Evolutionary conservation across 2,329 filamentous ascomycete genomes (phyloP).

Genomic region (Ophiosphaerella narmari): DNA sequence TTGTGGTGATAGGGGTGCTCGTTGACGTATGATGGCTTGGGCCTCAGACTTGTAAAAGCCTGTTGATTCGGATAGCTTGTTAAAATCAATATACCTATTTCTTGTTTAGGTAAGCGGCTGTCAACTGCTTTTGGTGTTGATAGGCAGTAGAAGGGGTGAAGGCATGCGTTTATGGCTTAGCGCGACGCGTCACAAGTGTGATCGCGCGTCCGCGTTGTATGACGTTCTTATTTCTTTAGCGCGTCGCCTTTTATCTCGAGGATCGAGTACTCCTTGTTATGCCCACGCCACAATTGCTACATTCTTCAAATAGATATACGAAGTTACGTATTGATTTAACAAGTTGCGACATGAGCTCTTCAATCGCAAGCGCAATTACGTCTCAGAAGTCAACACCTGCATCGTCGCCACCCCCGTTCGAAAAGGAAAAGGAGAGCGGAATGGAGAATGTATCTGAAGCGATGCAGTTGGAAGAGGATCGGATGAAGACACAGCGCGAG

Average conservation of each 20-base stretch:
- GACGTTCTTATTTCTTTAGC: conserved; percentile 31
- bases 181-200: conserved; percentile 18
- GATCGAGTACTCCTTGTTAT: conserved; percentile 7
- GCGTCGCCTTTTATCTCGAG: conserved; percentile 26
- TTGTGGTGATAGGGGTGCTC: neutral
- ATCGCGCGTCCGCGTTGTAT: conserved; percentile 30
- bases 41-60: too few relatives aligned
- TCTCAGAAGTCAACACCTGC: conserved; percentile 37
- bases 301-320: too few relatives aligned
- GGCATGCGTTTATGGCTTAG: conserved; percentile 3
- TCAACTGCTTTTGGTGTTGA: neutral
- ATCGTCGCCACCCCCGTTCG: conserved; percentile 38
- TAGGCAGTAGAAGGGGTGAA: too few relatives aligned
- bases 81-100: too few relatives aligned
- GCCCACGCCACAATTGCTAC: conserved; percentile 4
- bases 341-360: conserved; percentile 26
- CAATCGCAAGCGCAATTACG: conserved; percentile 22
- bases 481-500: conserved; percentile 49
- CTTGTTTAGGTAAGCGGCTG: too few relatives aligned
- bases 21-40: too few relatives aligned
- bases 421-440: conserved; percentile 33
- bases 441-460: conserved; percentile 40
- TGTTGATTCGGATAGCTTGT: too few relatives aligned
- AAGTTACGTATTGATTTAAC: too few relatives aligned
- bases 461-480: conserved; percentile 53